Evolutionary conservation across 768 basidiomycete genomes (phyloP).

Genomic region (Pleurotus eryngii): DNA sequence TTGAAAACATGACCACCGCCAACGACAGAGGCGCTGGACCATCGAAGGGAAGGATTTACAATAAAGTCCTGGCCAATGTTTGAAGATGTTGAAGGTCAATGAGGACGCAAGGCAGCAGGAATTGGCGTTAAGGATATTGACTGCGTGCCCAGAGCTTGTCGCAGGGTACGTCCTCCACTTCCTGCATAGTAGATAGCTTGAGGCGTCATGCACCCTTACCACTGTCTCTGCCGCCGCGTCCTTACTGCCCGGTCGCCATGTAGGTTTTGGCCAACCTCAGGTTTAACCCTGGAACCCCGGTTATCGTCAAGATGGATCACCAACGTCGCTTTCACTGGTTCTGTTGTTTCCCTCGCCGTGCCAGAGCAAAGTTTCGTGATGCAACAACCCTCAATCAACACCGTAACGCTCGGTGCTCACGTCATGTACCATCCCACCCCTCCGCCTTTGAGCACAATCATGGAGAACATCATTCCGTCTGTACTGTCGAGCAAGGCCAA

Average conservation of each 20-base stretch:
- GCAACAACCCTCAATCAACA: conserved; percentile 16
- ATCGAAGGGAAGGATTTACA: conserved; percentile 57
- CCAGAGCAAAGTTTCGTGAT: conserved; percentile 64
- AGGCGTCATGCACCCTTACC: too few species aligned
- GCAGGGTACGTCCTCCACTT: conserved; percentile 48
- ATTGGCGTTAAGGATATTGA: conserved; percentile 75
- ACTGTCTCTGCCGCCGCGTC: neutral
- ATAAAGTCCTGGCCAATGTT: conserved; percentile 79
- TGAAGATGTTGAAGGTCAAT: conserved; percentile 79
- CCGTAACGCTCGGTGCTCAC: conserved; percentile 23
- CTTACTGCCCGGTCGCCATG: conserved; percentile 11
- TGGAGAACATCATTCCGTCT: conserved; percentile 77
- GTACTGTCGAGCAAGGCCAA: conserved; percentile 64
- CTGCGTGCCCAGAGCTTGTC: conserved; percentile 83
- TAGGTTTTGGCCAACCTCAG: conserved; percentile 71
- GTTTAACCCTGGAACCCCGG: conserved; percentile 78
- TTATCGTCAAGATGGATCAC: conserved; percentile 89
- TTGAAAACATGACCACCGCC: conserved; percentile 18
- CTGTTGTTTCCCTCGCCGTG: conserved; percentile 73
- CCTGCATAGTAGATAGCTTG: neutral
- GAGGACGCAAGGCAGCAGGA: conserved; percentile 87
- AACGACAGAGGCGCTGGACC: neutral
- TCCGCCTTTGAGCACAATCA: conserved; percentile 64
- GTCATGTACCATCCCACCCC: conserved; percentile 59
- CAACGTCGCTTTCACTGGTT: conserved; percentile 80